phyloP scores from a whole-genome alignment of 2,329 filamentous ascomycete genomes.

The Fusarium begoniae region DNA sequence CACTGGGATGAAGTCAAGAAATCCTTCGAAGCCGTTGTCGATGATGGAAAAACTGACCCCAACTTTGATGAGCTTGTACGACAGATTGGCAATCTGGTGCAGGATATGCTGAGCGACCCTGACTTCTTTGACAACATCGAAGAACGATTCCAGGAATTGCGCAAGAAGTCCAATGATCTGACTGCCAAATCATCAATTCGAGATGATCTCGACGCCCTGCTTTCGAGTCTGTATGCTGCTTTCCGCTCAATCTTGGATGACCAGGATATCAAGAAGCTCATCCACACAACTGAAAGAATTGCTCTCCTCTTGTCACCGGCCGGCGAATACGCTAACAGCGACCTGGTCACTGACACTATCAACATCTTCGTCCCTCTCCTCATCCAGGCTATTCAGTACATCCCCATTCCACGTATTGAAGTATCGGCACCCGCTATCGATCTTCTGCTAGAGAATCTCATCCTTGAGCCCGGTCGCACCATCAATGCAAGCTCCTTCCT shows the following conservation, averaged over 20 bases:
- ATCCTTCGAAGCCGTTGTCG: conserved; percentile 74
- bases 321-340: conserved; percentile 71
- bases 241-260: conserved; percentile 76
- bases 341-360: conserved; percentile 78
- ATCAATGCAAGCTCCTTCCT: conserved; percentile 90
- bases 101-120: conserved; percentile 85
- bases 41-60: conserved; percentile 79
- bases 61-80: conserved; percentile 82
- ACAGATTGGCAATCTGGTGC: conserved; percentile 77
- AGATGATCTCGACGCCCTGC: conserved; percentile 76
- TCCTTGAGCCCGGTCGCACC: conserved; percentile 86
- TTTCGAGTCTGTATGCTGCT: conserved; percentile 74
- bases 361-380: conserved; percentile 84
- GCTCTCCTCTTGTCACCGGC: conserved; percentile 74
- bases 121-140: conserved; percentile 83
- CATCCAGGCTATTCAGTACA: conserved; percentile 81
- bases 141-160: conserved; percentile 60
- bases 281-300: conserved; percentile 73
- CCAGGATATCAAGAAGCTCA: conserved; percentile 73
- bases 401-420: conserved; percentile 92
- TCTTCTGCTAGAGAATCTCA: conserved; percentile 87
- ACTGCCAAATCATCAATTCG: conserved; percentile 73
- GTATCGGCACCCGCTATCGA: conserved; percentile 85
- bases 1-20: conserved; percentile 81
- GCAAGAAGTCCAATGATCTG: conserved; percentile 68